Base-by-base conservation (phyloP, 768 basidiomycete species). In the Saitozyma podzolica region DNA sequence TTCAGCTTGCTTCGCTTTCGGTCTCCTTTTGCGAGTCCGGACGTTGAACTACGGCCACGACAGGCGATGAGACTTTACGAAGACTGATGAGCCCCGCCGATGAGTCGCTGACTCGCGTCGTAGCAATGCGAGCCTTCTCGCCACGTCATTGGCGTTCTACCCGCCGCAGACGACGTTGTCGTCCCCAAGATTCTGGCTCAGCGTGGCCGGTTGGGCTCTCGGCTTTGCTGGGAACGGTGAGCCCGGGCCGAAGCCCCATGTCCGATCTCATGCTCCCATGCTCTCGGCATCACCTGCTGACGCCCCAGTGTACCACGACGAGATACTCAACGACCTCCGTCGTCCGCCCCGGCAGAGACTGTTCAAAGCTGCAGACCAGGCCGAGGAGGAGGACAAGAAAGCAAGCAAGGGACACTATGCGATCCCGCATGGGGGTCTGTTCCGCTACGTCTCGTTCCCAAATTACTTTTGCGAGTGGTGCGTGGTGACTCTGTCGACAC, bases 381-480 rank as follows among this genome's bases (percentile, higher is more conserved):
- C 70, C n/a, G 58, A 61, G 58, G 62, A 78, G 70, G 63, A 58
- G 61, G 55, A 80, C 74, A 58, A 74, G 73, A 80, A 55, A 71
- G 65, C 62, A 40, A 74, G 69, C 45, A 59, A 63, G 20, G 68
- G 69, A 8, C 63, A 75, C 51, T 81, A 81, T 52, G 68, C 73
- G 43, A 78, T 81, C 59, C 92, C 95, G 0, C 84, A 88, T 55
- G 91, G 89, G 0, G 84, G 86, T 19, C 81, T 95, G 16, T 96
- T 89, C 82, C 70, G 77, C 49, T 87, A 85, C 73, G 82, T 97
- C 70, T 91, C 92, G 7, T 95, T 88, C 81, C 95, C 95, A 9
- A 92, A 96, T 78, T 98, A 97, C 81, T 81, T 92, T 17, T 92
- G 88, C 80, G 95, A 97, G 76, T 98, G 95, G 77, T 78, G 42